A percentile compares a stretch with the other conserved stretches of the same genome.
Evolutionary conservation across 441 rosid species (phyloP).

Genomic region (Hypseocharis bilobata): DNA sequence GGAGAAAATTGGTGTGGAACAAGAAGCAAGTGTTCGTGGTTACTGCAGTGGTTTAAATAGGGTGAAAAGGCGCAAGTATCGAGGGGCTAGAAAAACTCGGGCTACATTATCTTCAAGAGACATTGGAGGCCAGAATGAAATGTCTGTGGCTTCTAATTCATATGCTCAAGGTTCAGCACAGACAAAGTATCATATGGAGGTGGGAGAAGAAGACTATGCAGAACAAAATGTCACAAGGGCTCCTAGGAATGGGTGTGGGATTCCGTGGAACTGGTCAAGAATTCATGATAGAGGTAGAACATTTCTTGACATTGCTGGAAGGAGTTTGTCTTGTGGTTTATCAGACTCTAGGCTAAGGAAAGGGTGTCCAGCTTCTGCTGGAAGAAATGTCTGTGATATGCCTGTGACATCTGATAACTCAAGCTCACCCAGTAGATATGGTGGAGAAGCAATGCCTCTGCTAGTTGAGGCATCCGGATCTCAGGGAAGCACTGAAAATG

Average conservation of each 20-base stretch:
- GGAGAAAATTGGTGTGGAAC: slow-evolving; percentile 33
- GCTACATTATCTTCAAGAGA: slow-evolving; percentile 36
- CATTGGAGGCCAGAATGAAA: slow-evolving; percentile 56
- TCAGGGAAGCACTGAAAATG: slow-evolving; percentile 51
- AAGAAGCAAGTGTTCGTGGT: slow-evolving; percentile 31
- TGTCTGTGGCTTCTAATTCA: slow-evolving; percentile 89
- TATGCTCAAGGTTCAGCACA: slow-evolving; percentile 43
- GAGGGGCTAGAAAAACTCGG: slow-evolving; percentile 51
- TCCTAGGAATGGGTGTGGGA: slow-evolving; percentile 78
- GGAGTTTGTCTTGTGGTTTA: slow-evolving; percentile 89
- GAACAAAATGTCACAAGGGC: slow-evolving; percentile 53
- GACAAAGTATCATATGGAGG: slow-evolving; percentile 38
- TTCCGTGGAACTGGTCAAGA: slow-evolving; percentile 95
- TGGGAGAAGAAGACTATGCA: slow-evolving; percentile 41
- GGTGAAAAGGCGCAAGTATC: slow-evolving; percentile 64
- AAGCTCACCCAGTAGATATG: slow-evolving; percentile 45
- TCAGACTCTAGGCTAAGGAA: slow-evolving; percentile 58
- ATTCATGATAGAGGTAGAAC: slow-evolving; percentile 78
- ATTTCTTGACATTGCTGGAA: slow-evolving; percentile 82
- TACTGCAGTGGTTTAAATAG: slow-evolving; percentile 38
- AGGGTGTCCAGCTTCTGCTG: slow-evolving; percentile 43
- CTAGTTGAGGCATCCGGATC: slow-evolving; percentile 62
- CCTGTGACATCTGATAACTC: slow-evolving; percentile 60
- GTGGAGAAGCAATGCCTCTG: slow-evolving; percentile 80
- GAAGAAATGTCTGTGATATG: slow-evolving; percentile 47